A percentile compares a stretch with the other conserved stretches of the same genome.
Evolutionary conservation across 139 green algal genomes (phyloP).

Genomic region (Protoeuglena noctilucae): DNA sequence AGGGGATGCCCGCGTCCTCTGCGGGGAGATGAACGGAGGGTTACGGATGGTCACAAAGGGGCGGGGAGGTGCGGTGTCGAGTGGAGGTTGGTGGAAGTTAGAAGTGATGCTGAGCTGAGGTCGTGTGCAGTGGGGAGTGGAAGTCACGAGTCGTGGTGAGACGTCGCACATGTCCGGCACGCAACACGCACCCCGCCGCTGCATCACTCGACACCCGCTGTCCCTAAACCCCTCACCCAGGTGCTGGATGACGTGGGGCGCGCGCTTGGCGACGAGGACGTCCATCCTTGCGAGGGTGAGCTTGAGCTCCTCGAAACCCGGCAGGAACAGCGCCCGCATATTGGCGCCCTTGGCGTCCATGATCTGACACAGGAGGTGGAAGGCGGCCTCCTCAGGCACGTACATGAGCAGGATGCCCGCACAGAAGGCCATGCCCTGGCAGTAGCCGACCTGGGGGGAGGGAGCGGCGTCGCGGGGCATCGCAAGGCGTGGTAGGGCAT

Average conservation of each 20-base stretch:
- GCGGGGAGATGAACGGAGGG: no score
- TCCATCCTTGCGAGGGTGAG: slow-evolving; percentile 23
- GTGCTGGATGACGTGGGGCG: slow-evolving; percentile 14
- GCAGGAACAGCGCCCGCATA: slow-evolving; percentile 64
- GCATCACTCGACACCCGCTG: no score
- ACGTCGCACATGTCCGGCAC: no score
- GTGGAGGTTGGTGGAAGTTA: no score
- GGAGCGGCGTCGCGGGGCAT: background rate
- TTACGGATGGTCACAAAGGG: no score
- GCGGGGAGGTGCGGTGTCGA: no score
- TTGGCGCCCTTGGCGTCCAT: slow-evolving; percentile 39
- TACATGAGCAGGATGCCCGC: slow-evolving; percentile 84
- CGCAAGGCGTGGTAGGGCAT: background rate
- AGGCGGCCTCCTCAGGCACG: slow-evolving; percentile 74
- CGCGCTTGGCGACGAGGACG: slow-evolving; percentile 10
- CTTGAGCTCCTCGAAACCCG: slow-evolving; percentile 55
- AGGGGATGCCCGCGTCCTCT: slow-evolving; percentile 43
- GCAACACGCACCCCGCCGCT: no score
- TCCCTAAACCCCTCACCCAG: no score
- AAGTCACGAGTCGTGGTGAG: no score
- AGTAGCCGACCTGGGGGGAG: slow-evolving; percentile 49
- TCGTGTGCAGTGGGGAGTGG: no score
- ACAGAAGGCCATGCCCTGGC: slow-evolving; percentile 84
- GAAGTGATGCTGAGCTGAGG: no score
- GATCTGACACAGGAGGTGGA: slow-evolving; percentile 29